phyloP scores from a whole-genome alignment of 2,329 filamentous ascomycete genomes.

The Periconia digitata region DNA sequence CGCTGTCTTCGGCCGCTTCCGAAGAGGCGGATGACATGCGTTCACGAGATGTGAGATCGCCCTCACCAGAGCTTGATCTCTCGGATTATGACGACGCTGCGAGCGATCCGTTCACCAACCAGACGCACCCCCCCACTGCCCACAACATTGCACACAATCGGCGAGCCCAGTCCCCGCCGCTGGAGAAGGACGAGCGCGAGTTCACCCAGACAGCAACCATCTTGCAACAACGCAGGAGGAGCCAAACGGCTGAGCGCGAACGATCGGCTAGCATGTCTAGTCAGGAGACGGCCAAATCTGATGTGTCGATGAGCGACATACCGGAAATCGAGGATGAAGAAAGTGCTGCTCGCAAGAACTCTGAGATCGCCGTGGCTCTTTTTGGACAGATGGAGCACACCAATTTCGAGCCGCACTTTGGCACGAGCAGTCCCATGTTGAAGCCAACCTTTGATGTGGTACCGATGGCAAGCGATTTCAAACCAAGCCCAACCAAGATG shows the following conservation, averaged over 20 bases:
- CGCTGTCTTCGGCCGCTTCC: slow-evolving; percentile 79
- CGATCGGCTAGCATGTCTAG: slow-evolving; percentile 44
- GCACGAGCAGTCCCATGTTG: slow-evolving; percentile 50
- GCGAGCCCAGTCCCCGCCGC: slow-evolving; percentile 79
- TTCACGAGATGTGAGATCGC: slow-evolving; percentile 70
- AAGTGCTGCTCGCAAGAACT: slow-evolving; percentile 52
- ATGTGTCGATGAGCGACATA: slow-evolving; percentile 41
- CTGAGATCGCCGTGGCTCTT: slow-evolving; percentile 51
- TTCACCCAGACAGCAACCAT: slow-evolving; percentile 94
- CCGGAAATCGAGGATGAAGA: slow-evolving; percentile 50
- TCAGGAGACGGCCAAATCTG: slow-evolving; percentile 32
- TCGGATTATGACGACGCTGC: slow-evolving; percentile 79
- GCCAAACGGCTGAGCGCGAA: slow-evolving; percentile 44
- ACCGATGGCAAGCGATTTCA: slow-evolving; percentile 33
- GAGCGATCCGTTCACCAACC: slow-evolving; percentile 60
- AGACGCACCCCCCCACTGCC: slow-evolving; percentile 44
- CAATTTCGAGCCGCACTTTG: slow-evolving; percentile 39
- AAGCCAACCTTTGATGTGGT: slow-evolving; percentile 41
- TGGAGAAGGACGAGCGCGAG: slow-evolving; percentile 93
- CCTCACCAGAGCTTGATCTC: slow-evolving; percentile 90
- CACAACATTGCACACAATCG: slow-evolving; percentile 59
- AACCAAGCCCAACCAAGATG: slow-evolving; percentile 36
- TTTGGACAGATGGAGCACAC: slow-evolving; percentile 50
- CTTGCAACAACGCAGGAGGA: slow-evolving; percentile 63
- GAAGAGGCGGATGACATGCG: slow-evolving; percentile 62